Evolutionary conservation across 2,329 filamentous ascomycete species (phyloP), one percentile per base, ranked within the genome.

Genomic region (Diaporthe sp.): DNA sequence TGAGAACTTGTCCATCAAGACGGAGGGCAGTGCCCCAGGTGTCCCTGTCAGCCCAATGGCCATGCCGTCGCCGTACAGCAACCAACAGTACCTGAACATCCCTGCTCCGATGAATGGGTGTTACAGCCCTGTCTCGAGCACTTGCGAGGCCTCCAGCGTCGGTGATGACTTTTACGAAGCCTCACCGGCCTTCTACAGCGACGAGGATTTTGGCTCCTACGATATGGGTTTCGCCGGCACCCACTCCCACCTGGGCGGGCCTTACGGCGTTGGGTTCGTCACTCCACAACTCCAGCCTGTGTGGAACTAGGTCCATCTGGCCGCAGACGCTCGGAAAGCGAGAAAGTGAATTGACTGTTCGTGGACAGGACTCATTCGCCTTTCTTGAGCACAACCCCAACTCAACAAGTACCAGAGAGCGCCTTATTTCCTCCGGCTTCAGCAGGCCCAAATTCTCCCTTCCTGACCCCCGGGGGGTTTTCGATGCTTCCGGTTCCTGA

Each of bases 91-190:
- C 80, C 87, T 92, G 74, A 89, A 85, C 81, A 89, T 92, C 69
- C 91, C 91, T n/a, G 92, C 90, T 73, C 90, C 90, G 33, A 89
- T 89, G 38, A 91, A 89, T 76, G 87, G 86, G 72, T 87, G 87
- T 74, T 92, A 91, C 80, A 92, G 90, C 80, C 91, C 91, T 69
- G 89, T 90, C 30, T 91, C 90, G 40, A 92, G 91, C 75, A 91
- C 88, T 25, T 91, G 89, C 80, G 75, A 76, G 61, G 75, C 75
- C n/a, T 76, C 75, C 61, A 76, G 75, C 47, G 67, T 76, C 42
- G 75, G 75, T 4, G 91, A 81, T 85, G 89, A 82, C 76, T 81
- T 81, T 64, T 79, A 80, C 75, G 82, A 83, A 40, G 77, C 78
- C 8, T 81, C 82, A n/a, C 92, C 91, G 38, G 85, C 91, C 76